Base-by-base conservation (phyloP, 169 alveolate genomes). In the Toxoplasma gondii region DNA sequence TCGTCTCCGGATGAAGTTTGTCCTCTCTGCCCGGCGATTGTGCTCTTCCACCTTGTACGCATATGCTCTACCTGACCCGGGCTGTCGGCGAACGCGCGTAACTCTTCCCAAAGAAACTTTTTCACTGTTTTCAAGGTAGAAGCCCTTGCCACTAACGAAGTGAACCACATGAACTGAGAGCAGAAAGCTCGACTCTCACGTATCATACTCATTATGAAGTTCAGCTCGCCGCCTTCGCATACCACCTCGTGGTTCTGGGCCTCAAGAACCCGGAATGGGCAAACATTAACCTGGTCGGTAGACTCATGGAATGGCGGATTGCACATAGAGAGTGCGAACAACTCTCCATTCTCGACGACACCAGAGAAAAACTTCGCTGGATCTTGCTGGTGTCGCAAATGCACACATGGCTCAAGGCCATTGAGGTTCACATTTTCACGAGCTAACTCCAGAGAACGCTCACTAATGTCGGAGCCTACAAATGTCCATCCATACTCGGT, bases 221-320 rank as follows among this genome's bases (percentile, higher is more conserved):
- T 49, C 31, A 53, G 88, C 84, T 96, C 97, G 36, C 97, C 97
- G 49, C 97, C 97, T 1, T 93, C 93, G 43, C 96, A 94, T 31
- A 93, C 54, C 10, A 95, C 45, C 78, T 96, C 97, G 82, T 87
- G 84, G 31, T 70, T 69, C n/a, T 82, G 70, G 31, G 96, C 95
- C 31, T 34, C 92, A 22, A 91, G 83, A 17, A n/a, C 53, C 22
- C 97, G 94, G 16, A 16, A 29, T 9, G 97, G 97, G 67, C 91
- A 91, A 16, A 80, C 81, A 39, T 49, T 74, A 7, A 93, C 67
- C 49, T 90, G 82, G 29, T 80, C 94, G 31, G 31, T 38, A 58
- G 93, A 83, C 29, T 38, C 54, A 44, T 95, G 94, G 53, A 91
- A 96, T 1, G 97, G 97, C 38, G 97, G 97, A n/a, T 96, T 96